These are phyloP conservation scores for Fusarium hostae DNA, from an alignment of 2,329 filamentous ascomycete genomes.

Conservation along the genomic window DNA sequence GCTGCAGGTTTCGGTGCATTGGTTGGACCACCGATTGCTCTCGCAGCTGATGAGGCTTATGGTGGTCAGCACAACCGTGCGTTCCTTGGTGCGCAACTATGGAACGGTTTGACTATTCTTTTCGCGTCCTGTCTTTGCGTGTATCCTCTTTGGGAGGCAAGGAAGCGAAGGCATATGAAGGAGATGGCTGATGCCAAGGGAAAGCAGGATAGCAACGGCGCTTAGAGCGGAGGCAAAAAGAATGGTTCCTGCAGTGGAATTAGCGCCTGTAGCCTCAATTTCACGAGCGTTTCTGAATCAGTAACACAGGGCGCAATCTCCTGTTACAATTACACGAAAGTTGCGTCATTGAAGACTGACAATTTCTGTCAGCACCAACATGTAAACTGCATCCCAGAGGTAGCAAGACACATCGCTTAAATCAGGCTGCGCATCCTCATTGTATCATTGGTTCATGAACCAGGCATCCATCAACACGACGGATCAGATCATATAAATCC, in stretches of 20 bases:
- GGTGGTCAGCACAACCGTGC: not conserved
- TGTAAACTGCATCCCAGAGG: not conserved
- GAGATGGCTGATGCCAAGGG: not conserved
- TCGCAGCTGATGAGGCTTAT: not conserved
- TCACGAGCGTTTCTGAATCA: no score
- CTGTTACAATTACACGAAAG: no score
- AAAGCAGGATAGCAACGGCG: not conserved
- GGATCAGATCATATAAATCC: no score
- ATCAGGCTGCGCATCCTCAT: no score
- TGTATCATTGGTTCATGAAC: no score
- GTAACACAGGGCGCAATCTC: no score
- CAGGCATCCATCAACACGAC: no score
- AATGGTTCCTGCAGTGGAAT: not conserved
- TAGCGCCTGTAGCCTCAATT: no score
- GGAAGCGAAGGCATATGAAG: not conserved
- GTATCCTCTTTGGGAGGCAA: not conserved
- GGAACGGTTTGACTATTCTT: not conserved
- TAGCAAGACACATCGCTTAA: not conserved
- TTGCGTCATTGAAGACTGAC: not conserved
- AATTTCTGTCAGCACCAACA: not conserved
- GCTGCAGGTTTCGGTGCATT: not conserved
- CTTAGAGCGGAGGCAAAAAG: not conserved
- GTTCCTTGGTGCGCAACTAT: not conserved
- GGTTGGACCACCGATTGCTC: not conserved
- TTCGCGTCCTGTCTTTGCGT: not conserved